Evolutionary conservation across 1,284 basidiomycete species (phyloP).

Genomic region (Ceratobasidium theobromae): DNA sequence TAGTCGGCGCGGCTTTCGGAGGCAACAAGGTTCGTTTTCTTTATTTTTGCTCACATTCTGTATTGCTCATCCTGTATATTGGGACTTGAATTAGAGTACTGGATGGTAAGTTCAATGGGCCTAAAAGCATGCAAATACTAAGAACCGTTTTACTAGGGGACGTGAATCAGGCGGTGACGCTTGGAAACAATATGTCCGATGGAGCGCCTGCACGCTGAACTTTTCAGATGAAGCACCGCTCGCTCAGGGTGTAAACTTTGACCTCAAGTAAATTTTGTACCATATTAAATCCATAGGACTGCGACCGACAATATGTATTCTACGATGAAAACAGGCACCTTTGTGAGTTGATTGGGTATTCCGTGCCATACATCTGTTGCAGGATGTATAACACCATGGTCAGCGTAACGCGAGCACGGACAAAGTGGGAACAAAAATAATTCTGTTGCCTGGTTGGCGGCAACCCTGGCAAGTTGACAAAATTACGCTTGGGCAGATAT

Average conservation of each 20-base stretch:
- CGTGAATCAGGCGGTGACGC: slow-evolving; percentile 94
- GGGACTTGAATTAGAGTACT: slow-evolving; percentile 57
- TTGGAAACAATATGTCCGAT: slow-evolving; percentile 85
- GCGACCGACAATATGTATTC: slow-evolving; percentile 39
- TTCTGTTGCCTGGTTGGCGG: too few relatives aligned
- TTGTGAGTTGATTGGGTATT: slow-evolving; percentile 52
- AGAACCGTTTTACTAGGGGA: slow-evolving; percentile 64
- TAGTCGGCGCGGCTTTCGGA: slow-evolving; percentile 80
- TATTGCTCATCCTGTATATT: neutral
- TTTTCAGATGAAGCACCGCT: slow-evolving; percentile 86
- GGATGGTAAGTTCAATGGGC: slow-evolving; percentile 61
- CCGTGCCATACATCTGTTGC: too few relatives aligned
- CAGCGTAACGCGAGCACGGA: too few relatives aligned
- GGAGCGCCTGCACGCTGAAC: slow-evolving; percentile 87
- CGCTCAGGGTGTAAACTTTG: slow-evolving; percentile 89
- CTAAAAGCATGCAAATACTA: neutral
- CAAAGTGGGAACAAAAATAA: too few relatives aligned
- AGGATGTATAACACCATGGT: slow-evolving; percentile 62
- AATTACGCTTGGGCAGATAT: too few relatives aligned
- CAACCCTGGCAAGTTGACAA: too few relatives aligned
- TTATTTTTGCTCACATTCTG: neutral
- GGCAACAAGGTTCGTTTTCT: slow-evolving; percentile 83
- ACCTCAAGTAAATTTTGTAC: slow-evolving; percentile 33
- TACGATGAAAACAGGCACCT: slow-evolving; percentile 37
- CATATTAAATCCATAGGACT: slow-evolving; percentile 30